phyloP scores from a whole-genome alignment of 176 grass and related monocot species.

The Eragrostis nindensis region DNA sequence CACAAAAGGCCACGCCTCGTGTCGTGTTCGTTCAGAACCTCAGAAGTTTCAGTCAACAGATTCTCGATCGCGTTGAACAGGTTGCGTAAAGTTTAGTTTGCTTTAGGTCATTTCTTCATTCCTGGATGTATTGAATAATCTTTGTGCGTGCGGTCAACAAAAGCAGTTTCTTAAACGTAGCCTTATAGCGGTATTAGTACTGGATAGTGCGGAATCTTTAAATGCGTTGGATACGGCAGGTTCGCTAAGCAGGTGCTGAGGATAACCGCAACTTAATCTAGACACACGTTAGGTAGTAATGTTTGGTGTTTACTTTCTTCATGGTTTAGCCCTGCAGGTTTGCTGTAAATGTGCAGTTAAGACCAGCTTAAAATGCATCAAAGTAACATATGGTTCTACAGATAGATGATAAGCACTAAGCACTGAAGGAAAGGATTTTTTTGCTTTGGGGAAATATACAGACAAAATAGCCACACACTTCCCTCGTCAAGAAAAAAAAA shows the following conservation, averaged over 20 bases:
- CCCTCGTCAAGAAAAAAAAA: background rate
- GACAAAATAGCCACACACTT: background rate
- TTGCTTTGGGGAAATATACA: background rate
- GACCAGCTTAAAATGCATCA: background rate
- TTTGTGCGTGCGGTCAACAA: slow-evolving; percentile 1
- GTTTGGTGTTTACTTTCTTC: slow-evolving; percentile 27
- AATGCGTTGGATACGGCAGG: slow-evolving; percentile 15
- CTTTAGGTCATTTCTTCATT: slow-evolving; percentile 31
- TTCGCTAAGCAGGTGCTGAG: slow-evolving; percentile 28
- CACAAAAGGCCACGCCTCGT: background rate
- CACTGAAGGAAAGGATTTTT: background rate
- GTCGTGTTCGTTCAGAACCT: slow-evolving; percentile 8
- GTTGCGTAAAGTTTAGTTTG: slow-evolving; percentile 40
- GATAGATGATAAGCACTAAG: background rate
- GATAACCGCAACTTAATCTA: slow-evolving; percentile 44
- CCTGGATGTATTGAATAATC: background rate
- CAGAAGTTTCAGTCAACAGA: slow-evolving; percentile 38
- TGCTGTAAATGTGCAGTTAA: background rate
- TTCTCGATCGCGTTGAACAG: slow-evolving; percentile 22
- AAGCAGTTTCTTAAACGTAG: slow-evolving; percentile 24
- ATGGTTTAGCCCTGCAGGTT: slow-evolving; percentile 1
- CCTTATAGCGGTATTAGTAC: slow-evolving; percentile 13
- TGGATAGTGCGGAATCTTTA: slow-evolving; percentile 43
- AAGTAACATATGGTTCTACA: background rate
- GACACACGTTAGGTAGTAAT: slow-evolving; percentile 26